Evolutionary conservation across 495 filamentous ascomycete genomes (phyloP).

Genomic region (Endocarpon pusillum): DNA sequence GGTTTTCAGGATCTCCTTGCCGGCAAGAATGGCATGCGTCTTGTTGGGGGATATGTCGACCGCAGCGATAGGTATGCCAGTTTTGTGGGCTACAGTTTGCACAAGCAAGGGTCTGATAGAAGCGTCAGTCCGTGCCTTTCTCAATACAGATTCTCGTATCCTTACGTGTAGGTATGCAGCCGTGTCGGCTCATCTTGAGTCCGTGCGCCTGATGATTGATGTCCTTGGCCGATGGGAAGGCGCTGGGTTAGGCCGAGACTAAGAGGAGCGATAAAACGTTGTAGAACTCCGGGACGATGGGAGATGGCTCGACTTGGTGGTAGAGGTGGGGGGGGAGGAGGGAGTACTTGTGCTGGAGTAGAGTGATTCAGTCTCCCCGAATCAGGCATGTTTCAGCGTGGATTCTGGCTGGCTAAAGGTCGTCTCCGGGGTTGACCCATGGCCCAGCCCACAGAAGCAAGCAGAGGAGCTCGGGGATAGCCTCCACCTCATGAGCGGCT

Average conservation of each 20-base stretch:
- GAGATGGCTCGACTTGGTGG: neutral
- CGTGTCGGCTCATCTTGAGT: neutral
- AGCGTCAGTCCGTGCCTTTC: neutral
- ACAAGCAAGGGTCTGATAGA: conserved; percentile 41
- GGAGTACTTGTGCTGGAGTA: too few relatives aligned
- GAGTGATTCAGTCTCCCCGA: too few relatives aligned
- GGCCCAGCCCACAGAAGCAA: too few relatives aligned
- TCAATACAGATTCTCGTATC: neutral
- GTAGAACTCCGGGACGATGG: conserved; percentile 1
- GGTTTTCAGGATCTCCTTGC: conserved; percentile 71
- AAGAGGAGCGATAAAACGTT: conserved; percentile 1
- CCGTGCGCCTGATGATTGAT: neutral
- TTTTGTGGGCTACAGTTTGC: conserved; percentile 56
- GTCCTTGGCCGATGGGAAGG: neutral
- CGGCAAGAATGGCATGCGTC: conserved; percentile 62
- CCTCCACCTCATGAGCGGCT: too few relatives aligned
- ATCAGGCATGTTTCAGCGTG: too few relatives aligned
- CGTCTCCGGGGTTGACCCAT: too few relatives aligned
- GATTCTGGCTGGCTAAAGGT: too few relatives aligned
- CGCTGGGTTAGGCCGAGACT: neutral
- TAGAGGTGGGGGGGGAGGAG: conserved; percentile 3
- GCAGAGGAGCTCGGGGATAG: too few relatives aligned
- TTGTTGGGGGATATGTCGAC: conserved; percentile 64
- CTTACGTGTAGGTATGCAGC: neutral
- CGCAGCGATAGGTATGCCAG: conserved; percentile 52